Evolutionary conservation across 202 grass and related monocot genomes (phyloP), one percentile per base, ranked within the genome.

Genomic region (Tripidium arundinaceum): DNA sequence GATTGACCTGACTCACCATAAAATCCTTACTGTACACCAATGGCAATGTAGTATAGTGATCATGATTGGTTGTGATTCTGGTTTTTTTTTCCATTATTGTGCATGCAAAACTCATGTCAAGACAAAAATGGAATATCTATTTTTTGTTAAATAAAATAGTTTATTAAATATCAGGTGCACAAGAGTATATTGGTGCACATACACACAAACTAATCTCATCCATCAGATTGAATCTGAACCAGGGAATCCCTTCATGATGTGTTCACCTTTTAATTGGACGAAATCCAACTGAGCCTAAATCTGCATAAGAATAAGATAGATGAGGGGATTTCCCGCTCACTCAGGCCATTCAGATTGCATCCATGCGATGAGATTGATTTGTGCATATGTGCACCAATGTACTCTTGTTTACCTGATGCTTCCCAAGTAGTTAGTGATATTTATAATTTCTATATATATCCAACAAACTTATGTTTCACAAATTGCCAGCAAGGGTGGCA

Each of bases 11-110:
- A 77, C 75, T 64, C 11, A 10, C 27, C 0, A 0, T 77, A 62
- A 22, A 76, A 62, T 43, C 22, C 38, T 22, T 29, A 62, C 10
- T 46, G 34, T 28, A 25, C 24, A 19, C n/a, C 31, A 12, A 22
- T 58, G 34, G 21, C 34, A 60, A 75, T 58, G 36, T 74, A 75
- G 52, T 59, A 75, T 75, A 60, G 36, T 58, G 22, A 75, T 59
- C 34, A 40, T 25, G 36, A 12, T 8, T 8, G 8, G 22, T 60
- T 45, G 22, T 27, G 66, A 1, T 41, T 42, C n/a, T 69, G n/a
- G 21, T 14, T 25, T 25, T 45, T 43, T 42, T 18, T 0, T 19
- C 38, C 37, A 1, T 15, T 71, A 71, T 18, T 19, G 68, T 71
- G 26, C 25, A 71, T 31, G 42, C 19, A 31, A 31, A 49, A 49